Conservation (phyloP, 768 basidiomycete species). For the Phanerochaete carnosa region DNA sequence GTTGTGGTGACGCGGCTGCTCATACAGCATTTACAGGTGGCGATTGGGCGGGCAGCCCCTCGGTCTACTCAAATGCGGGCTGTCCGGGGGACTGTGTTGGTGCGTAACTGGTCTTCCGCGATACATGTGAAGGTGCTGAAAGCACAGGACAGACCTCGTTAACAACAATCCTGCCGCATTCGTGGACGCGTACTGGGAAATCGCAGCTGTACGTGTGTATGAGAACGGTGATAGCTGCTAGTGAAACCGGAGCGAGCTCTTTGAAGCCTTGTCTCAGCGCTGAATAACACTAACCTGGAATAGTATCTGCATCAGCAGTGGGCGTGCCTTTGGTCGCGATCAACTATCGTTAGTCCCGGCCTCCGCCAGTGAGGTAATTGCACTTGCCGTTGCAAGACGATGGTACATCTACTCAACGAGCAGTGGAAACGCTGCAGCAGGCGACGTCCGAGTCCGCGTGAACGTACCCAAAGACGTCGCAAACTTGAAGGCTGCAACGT, state of each 20-base stretch:
- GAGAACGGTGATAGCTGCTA: not conserved
- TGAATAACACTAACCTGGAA: no score
- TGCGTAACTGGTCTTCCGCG: constrained; percentile 29
- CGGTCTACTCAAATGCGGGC: constrained; percentile 41
- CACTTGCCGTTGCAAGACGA: constrained; percentile 36
- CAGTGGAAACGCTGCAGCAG: constrained; percentile 41
- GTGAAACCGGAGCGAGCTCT: no score
- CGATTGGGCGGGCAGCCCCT: constrained; percentile 58
- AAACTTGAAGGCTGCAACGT: constrained; percentile 53
- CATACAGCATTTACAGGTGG: constrained; percentile 40
- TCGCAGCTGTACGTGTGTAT: constrained; percentile 57
- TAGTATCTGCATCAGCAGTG: not conserved
- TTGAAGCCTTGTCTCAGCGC: no score
- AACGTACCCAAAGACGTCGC: constrained; percentile 66
- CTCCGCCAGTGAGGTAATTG: constrained; percentile 36
- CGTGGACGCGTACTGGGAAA: constrained; percentile 66
- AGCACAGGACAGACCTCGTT: constrained; percentile 47
- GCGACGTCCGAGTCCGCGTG: constrained; percentile 35
- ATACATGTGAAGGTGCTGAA: not conserved
- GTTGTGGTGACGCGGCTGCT: not conserved
- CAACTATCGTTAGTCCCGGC: constrained; percentile 32
- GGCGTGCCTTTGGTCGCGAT: constrained; percentile 7
- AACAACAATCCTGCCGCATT: constrained; percentile 68
- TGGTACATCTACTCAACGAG: constrained; percentile 39
- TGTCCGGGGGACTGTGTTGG: constrained; percentile 54